Evolutionary conservation across 257 asterid genomes (phyloP).

Genomic region (Capsicum chinense): DNA sequence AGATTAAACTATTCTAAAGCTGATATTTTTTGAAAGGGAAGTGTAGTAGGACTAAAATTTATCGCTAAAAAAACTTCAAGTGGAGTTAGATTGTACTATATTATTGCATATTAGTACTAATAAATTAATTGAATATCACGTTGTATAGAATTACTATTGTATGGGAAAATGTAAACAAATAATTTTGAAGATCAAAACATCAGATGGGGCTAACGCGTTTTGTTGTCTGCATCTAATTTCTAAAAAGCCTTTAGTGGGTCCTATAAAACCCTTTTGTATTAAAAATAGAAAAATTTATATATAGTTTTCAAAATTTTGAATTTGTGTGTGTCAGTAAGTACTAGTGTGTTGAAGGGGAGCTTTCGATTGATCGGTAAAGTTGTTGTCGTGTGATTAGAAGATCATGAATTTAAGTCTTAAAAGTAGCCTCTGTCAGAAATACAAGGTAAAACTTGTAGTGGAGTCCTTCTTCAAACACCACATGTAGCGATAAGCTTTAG

Average conservation of each 20-base stretch:
- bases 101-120: background rate
- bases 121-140: background rate
- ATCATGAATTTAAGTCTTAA: no score
- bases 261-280: background rate
- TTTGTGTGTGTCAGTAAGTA: background rate
- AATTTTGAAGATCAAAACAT: background rate
- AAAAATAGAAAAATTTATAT: background rate
- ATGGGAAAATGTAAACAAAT: constrained; percentile 18
- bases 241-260: background rate
- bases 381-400: no score
- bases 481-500: no score
- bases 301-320: background rate
- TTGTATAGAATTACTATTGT: background rate
- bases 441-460: no score
- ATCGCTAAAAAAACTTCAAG: background rate
- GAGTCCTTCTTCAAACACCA: no score
- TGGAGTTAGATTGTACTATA: background rate
- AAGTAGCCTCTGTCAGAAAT: no score
- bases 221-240: constrained; percentile 3
- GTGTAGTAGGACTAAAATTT: background rate
- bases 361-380: no score
- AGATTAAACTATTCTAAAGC: background rate
- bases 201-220: constrained; percentile 30
- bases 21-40: background rate
- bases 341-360: no score